Evolutionary conservation across 2,329 filamentous ascomycete genomes (phyloP).

Genomic region (Cyphellophora europaea): DNA sequence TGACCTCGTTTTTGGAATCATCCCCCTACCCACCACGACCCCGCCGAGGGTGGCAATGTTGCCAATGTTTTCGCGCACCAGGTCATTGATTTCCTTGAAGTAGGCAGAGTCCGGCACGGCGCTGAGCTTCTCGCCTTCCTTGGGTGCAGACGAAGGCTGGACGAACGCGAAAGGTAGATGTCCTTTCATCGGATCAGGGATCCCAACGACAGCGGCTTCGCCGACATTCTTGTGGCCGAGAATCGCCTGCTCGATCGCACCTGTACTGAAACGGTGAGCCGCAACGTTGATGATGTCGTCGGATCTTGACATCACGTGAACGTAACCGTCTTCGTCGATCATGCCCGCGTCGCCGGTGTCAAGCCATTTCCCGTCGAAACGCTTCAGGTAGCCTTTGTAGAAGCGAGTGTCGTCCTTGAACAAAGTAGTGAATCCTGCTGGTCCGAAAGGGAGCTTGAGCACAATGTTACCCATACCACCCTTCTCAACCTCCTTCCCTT

Average conservation of each 20-base stretch:
- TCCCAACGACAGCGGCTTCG: slow-evolving; percentile 77
- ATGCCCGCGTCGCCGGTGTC: slow-evolving; percentile 88
- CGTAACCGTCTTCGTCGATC: slow-evolving; percentile 64
- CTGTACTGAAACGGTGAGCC: slow-evolving; percentile 80
- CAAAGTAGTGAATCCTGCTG: slow-evolving; percentile 74
- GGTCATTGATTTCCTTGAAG: slow-evolving; percentile 33
- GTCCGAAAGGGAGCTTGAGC: slow-evolving; percentile 69
- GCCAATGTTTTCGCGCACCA: slow-evolving; percentile 73
- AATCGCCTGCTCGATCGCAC: slow-evolving; percentile 84
- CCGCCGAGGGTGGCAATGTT: slow-evolving; percentile 79
- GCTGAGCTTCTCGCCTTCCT: background rate
- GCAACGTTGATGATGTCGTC: slow-evolving; percentile 97
- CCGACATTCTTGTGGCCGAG: slow-evolving; percentile 68
- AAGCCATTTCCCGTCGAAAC: slow-evolving; percentile 74
- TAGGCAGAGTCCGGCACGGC: slow-evolving; percentile 30
- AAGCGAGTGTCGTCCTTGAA: slow-evolving; percentile 83
- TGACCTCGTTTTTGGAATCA: slow-evolving; percentile 87
- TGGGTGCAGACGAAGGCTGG: slow-evolving; percentile 43
- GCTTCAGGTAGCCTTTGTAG: slow-evolving; percentile 72
- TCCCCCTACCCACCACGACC: slow-evolving; percentile 71
- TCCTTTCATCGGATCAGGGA: slow-evolving; percentile 79
- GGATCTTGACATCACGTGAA: slow-evolving; percentile 53
- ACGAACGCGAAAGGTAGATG: slow-evolving; percentile 89
- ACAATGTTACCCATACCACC: slow-evolving; percentile 90
- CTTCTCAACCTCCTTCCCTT: slow-evolving; percentile 58